Base-by-base conservation (phyloP, 331 rosid species). In the Pyrus hybrid region DNA sequence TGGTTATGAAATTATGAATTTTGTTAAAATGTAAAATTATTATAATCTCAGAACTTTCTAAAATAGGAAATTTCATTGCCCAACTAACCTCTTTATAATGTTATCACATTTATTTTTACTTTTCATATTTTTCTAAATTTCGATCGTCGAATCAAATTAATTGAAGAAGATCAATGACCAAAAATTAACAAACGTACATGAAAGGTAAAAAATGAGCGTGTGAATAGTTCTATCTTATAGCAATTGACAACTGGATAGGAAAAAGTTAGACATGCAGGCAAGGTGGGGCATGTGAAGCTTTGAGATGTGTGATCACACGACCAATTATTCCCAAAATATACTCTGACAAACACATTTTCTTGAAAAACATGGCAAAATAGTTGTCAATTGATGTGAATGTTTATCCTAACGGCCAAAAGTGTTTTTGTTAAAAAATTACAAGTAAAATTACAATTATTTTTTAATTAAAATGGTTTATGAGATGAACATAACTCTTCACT, bases 131-230 rank as follows among this genome's bases (percentile, higher is more conserved):
- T 10, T 35, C 1, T 35, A 0, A 37, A 37, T 37, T 37, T 0
- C 1, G 0, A 0, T 41, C 5, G 45, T 41, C 13, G 2, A 0
- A 37, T 37, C 0, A 0, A 4, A 10, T 10, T 41, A 41, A 10
- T 41, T 41, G 0, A 41, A 41, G 4, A 41, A 41, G 0, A 41
- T 3, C 0, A 41, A 0, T 41, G 0, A 10, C 5, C 0, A 41
- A 41, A 11, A 41, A 41, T 41, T 41, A 41, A 41, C 45, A 41
- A 41, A 41, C 0, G 5, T 9, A 41, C 0, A 0, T 10, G 0
- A 10, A 37, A 37, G 0, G 0, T 3, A 35, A 41, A 35, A 37
- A 10, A 41, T 41, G 0, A 41, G 0, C 1, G 5, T 10, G 13
- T 41, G 1, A 41, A 41, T 41, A 37, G 0, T 3, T 0, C 1